A percentile compares a stretch with the other conserved stretches of the same genome.
These are phyloP conservation scores for Sporothrix dimorphospora DNA, from an alignment of 2,329 filamentous ascomycete genomes.

Conservation along the genomic window DNA sequence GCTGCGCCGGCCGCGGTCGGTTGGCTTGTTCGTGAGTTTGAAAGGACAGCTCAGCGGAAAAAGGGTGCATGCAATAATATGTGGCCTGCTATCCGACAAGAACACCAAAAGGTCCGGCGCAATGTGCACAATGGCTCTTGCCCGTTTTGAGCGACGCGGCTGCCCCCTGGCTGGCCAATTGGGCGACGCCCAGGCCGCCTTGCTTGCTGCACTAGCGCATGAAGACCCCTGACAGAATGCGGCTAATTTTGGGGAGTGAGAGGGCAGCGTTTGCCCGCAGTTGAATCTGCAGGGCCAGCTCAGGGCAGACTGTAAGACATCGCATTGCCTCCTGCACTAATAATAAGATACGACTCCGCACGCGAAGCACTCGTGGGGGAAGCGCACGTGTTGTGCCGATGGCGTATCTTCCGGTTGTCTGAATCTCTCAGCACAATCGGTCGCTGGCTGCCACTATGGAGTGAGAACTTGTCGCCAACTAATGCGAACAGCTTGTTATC, in stretches of 20 bases:
- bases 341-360: slow-evolving; percentile 9
- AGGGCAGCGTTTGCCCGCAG: not conserved
- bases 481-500: too few relatives aligned
- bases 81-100: not conserved
- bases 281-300: not conserved
- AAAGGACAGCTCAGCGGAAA: slow-evolving; percentile 33
- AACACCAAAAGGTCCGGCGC: not conserved
- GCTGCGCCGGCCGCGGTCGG: not conserved
- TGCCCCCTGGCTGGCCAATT: slow-evolving; percentile 24
- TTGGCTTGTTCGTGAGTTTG: not conserved
- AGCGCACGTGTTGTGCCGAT: slow-evolving; percentile 5
- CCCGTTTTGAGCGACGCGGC: slow-evolving; percentile 7
- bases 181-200: not conserved
- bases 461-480: too few relatives aligned
- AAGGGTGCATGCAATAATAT: slow-evolving; percentile 14
- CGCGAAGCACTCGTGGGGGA: not conserved
- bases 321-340: not conserved
- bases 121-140: not conserved
- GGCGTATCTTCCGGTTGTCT: not conserved
- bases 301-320: not conserved
- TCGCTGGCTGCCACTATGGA: too few relatives aligned
- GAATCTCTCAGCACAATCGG: not conserved
- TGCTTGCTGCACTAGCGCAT: not conserved
- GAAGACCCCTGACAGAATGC: slow-evolving; percentile 12
- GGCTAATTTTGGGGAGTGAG: slow-evolving; percentile 16